phyloP scores from a whole-genome alignment of 768 basidiomycete species.

The Chiua virens region DNA sequence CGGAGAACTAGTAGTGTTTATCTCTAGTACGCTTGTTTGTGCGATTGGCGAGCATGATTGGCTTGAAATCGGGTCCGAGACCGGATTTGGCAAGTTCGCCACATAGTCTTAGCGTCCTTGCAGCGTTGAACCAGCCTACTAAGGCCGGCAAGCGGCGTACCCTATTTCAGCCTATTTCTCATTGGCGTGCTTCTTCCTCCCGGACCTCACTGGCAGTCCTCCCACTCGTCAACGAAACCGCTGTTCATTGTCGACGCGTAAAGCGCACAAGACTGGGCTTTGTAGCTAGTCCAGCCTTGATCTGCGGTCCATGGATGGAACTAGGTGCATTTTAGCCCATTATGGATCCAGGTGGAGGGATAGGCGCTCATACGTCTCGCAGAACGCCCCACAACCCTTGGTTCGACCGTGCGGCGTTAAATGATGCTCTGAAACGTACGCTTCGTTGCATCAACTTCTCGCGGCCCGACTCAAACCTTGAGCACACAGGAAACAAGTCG shows the following conservation, averaged over 20 bases:
- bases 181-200: slow-evolving; percentile 18
- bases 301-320: slow-evolving; percentile 75
- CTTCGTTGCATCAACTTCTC: neutral
- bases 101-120: slow-evolving; percentile 13
- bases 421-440: slow-evolving; percentile 69
- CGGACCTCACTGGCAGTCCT: slow-evolving; percentile 11
- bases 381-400: slow-evolving; percentile 58
- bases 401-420: slow-evolving; percentile 60
- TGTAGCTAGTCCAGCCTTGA: slow-evolving; percentile 56
- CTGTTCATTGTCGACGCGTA: slow-evolving; percentile 47
- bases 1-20: neutral
- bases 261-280: slow-evolving; percentile 69
- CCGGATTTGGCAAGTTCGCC: slow-evolving; percentile 19
- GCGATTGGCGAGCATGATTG: neutral
- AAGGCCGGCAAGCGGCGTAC: slow-evolving; percentile 21
- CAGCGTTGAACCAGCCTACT: neutral
- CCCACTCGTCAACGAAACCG: slow-evolving; percentile 14
- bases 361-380: slow-evolving; percentile 21
- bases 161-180: slow-evolving; percentile 27
- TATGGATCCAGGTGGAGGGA: neutral
- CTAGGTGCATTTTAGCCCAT: slow-evolving; percentile 41
- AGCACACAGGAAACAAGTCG: slow-evolving; percentile 69
- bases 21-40: neutral
- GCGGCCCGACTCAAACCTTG: slow-evolving; percentile 5
- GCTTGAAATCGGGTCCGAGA: neutral